phyloP scores from a whole-genome alignment of 2,329 filamentous ascomycete genomes.

The Fusarium oxysporum region DNA sequence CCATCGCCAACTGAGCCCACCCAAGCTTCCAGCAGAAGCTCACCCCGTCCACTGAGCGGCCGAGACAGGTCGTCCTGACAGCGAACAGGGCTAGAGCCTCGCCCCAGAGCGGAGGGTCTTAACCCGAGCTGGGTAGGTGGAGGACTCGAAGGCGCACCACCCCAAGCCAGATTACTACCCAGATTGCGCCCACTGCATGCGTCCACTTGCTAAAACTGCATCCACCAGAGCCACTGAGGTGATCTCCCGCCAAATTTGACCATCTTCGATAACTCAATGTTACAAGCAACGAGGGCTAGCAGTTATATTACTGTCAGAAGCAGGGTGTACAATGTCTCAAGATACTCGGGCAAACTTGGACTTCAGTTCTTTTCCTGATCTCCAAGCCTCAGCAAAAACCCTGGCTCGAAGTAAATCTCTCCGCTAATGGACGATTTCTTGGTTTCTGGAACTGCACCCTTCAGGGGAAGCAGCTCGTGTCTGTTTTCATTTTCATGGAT shows the following conservation, averaged over 20 bases:
- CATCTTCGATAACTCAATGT: conserved; percentile 5
- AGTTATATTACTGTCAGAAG: neutral
- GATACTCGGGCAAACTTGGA: neutral
- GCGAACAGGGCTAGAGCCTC: conserved; percentile 39
- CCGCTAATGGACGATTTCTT: neutral
- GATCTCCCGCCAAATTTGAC: conserved; percentile 40
- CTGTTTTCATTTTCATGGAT: conserved; percentile 1
- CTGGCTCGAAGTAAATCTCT: neutral
- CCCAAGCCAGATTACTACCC: conserved; percentile 36
- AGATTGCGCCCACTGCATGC: conserved; percentile 35
- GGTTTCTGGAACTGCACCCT: neutral
- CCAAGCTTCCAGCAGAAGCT: conserved; percentile 37
- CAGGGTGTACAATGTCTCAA: neutral
- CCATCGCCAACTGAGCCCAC: conserved; percentile 30
- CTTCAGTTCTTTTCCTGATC: neutral
- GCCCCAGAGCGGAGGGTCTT: conserved; percentile 38
- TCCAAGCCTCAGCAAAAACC: neutral
- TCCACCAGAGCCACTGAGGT: conserved; percentile 39
- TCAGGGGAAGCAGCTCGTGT: conserved; percentile 21
- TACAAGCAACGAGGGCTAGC: conserved; percentile 6
- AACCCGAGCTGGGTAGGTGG: conserved; percentile 39
- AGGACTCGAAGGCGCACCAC: conserved; percentile 39
- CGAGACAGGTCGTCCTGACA: conserved; percentile 33
- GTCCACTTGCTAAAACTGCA: conserved; percentile 28
- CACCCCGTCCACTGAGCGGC: conserved; percentile 28